Conservation (phyloP, 768 basidiomycete genomes). For the Stropharia rugosoannulata region DNA sequence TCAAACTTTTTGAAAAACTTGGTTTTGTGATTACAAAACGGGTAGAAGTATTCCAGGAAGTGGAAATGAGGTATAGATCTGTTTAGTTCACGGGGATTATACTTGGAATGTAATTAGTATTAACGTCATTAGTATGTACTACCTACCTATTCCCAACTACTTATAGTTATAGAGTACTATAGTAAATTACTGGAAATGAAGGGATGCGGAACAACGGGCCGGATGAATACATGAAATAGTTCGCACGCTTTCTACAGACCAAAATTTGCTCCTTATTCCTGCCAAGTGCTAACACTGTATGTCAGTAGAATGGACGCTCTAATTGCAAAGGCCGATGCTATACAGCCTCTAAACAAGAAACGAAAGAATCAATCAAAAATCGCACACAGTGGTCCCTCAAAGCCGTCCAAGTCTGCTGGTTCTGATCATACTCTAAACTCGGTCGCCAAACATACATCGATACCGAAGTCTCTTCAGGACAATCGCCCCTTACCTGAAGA, state of each 20-base stretch:
- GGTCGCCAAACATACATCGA: slow-evolving; percentile 52
- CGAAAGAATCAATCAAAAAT: slow-evolving; percentile 29
- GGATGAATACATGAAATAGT: neutral
- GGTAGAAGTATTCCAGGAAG: slow-evolving; percentile 77
- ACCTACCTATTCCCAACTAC: no score
- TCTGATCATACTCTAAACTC: slow-evolving; percentile 58
- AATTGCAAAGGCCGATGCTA: slow-evolving; percentile 65
- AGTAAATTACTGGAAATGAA: neutral
- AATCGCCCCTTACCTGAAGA: slow-evolving; percentile 45
- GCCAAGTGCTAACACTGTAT: neutral
- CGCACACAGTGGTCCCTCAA: slow-evolving; percentile 17
- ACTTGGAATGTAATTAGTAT: no score
- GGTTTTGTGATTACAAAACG: slow-evolving; percentile 71
- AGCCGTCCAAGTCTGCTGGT: slow-evolving; percentile 24
- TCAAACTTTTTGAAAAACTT: slow-evolving; percentile 70
- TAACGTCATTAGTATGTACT: no score
- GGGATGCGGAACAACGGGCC: neutral
- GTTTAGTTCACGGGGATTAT: neutral
- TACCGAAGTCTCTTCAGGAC: slow-evolving; percentile 70
- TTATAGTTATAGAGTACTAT: no score
- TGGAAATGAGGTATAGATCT: slow-evolving; percentile 64
- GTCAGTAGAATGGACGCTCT: slow-evolving; percentile 62
- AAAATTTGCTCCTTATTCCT: slow-evolving; percentile 1
- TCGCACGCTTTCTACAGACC: neutral
- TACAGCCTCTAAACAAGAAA: slow-evolving; percentile 47